A percentile compares a stretch with the other conserved stretches of the same genome.
Conservation (phyloP, 305 asterid species). For the Nicotiana rustica region DNA sequence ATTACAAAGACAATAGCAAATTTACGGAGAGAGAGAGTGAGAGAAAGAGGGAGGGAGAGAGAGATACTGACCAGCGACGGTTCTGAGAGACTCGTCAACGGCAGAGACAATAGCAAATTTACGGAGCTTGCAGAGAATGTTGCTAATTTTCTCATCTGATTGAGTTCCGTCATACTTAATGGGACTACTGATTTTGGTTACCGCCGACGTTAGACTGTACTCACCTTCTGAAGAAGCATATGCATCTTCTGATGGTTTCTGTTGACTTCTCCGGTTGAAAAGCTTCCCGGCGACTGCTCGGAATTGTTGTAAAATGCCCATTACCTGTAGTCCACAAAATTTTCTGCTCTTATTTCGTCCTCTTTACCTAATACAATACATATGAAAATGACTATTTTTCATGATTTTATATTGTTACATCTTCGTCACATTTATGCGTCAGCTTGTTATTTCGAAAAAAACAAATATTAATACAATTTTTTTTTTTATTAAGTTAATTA, state of each 20-base stretch:
- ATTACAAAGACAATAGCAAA: background rate
- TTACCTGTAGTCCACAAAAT: background rate
- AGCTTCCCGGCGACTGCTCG: conserved; percentile 25
- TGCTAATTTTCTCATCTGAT: conserved; percentile 43
- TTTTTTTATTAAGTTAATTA: too few species aligned
- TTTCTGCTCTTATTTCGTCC: background rate
- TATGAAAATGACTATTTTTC: background rate
- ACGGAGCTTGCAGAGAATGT: conserved; percentile 54
- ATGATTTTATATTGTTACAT: background rate
- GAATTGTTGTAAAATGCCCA: conserved; percentile 27
- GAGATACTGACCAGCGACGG: conserved; percentile 41
- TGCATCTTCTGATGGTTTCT: conserved; percentile 27
- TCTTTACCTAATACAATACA: background rate
- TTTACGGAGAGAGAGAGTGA: too few species aligned
- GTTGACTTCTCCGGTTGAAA: conserved; percentile 9
- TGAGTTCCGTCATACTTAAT: conserved; percentile 36
- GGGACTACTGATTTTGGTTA: conserved; percentile 32
- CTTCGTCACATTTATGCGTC: background rate
- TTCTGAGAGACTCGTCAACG: conserved; percentile 58
- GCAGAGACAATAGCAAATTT: conserved; percentile 64
- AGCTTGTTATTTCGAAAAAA: too few species aligned
- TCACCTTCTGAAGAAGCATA: background rate
- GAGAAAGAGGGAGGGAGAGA: background rate
- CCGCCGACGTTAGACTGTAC: conserved; percentile 14
- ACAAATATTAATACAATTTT: too few species aligned